Base-by-base conservation (phyloP, 2,329 filamentous ascomycete species). In the Alternaria sp. region DNA sequence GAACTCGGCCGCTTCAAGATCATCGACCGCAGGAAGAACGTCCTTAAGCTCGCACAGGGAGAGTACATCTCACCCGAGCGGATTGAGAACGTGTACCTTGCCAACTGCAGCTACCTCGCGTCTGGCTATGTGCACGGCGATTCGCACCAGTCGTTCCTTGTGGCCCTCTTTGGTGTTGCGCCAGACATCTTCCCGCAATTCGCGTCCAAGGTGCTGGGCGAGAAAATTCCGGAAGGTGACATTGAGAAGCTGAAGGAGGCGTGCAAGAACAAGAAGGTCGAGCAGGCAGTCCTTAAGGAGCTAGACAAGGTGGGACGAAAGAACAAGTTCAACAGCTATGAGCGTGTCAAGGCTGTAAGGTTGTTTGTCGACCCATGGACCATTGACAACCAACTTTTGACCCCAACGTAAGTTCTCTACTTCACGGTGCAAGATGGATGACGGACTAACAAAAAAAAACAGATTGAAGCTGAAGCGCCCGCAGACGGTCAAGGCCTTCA, bases 41-140 rank as follows among this genome's bases (percentile, higher is more conserved):
- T 99, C n/a, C 88, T 99, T 76, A 99, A 99, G 86, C 88, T 99
- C 57, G 90, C 94, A 0, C 95, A 99, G 81, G 95, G 95, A 78
- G 95, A 99, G 82, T 99, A 99, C 81, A 93, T 99, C 73, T 97
- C 94, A 1, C 95, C 95, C 14, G 95, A 99, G 82, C 92, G 94
- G 59, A 92, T 99, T 75, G 95, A 99, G 84, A 97, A 97, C 78
- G 91, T 97, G 36, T 96, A 94, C 79, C 85, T 96, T 64, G 92
- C 91, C 65, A 93, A 91, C 81, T 89, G 89, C 64, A 90, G 87
- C 66, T 89, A 94, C 69, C 82, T 98, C 27, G 87, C 89, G 22
- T 90, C 91, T 74, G 93, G 90, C 3, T 97, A 92, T 75, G 92
- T 98, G 27, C 94, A 99, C 81, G 95, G 95, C 41, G 94, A 98